These are phyloP conservation scores for Wickerhamomyces alni DNA, from an alignment of 805 yeast species.

Conservation along the genomic window DNA sequence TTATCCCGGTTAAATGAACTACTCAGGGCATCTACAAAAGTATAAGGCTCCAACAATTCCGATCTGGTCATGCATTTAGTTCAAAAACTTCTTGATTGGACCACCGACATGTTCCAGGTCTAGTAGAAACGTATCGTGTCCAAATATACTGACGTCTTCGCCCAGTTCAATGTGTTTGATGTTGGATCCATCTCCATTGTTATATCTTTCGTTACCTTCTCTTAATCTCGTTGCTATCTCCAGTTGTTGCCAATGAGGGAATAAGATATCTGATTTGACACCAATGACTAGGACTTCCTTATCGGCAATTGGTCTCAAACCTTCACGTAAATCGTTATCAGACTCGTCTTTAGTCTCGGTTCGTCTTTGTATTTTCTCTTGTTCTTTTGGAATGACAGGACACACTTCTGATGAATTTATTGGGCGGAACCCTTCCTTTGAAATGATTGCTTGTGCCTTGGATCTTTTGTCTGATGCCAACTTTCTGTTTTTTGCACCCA, in stretches of 20 bases:
- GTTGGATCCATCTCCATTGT: conserved; percentile 31
- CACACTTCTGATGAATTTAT: conserved; percentile 23
- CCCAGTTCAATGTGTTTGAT: conserved; percentile 70
- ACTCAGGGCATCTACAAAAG: no score
- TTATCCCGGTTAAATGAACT: no score
- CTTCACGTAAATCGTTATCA: conserved; percentile 54
- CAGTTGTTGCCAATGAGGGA: conserved; percentile 92
- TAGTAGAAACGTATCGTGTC: conserved; percentile 86
- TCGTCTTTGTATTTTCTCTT: conserved; percentile 46
- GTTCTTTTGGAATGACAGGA: conserved; percentile 41
- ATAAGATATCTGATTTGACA: conserved; percentile 86
- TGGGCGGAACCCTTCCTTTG: conserved; percentile 17
- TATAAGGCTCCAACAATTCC: no score
- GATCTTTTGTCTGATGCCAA: conserved; percentile 37
- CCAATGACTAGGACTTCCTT: conserved; percentile 76
- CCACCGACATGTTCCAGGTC: conserved; percentile 76
- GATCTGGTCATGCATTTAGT: no score
- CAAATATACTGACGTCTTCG: conserved; percentile 71
- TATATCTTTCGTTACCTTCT: conserved; percentile 21
- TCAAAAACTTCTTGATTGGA: conserved; percentile 63
- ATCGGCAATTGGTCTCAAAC: conserved; percentile 56
- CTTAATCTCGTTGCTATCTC: conserved; percentile 64
- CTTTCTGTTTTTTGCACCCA: conserved; percentile 45
- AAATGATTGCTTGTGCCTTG: conserved; percentile 29
- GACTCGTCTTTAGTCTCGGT: conserved; percentile 49